Base-by-base conservation (phyloP, 129 eudicot species). In the Artemisia tridentata region DNA sequence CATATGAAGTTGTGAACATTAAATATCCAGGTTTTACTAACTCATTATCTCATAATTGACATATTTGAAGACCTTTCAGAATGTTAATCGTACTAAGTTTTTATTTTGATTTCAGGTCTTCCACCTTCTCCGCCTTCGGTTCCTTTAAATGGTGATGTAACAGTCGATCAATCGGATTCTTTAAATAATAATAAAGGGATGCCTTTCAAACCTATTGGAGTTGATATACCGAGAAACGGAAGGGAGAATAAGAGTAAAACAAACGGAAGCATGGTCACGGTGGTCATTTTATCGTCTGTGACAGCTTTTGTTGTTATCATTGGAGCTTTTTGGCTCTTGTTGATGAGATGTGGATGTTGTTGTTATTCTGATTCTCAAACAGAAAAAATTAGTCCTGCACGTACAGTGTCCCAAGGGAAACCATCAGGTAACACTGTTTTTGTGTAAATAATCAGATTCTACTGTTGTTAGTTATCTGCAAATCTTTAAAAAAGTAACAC, bases 61-160 rank as follows among this genome's bases (percentile, higher is more conserved):
- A 21, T 5, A 60, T 51, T 50, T 34, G 47, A 49, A 11, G 16
- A 18, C 14, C 29, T 43, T 72, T 18, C 3, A 16, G 47, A 31
- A 20, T 6, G 45, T 12, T 71, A 62, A 71, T 63, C 56, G 7
- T 58, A 11, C 51, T 15, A 63, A 5, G 38, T 63, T 52, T 73
- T 67, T 16, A 16, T 15, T 72, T 59, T 58, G 52, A 46, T 25
- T 59, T 62, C 72, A 95, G 99, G 99, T 62, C 85, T 95, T 72
- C 99, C 97, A 5, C 96, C 99, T 43, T 87, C 99, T 69, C 99
- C 99, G 16, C 97, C 99, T 53, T 73, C 96, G 54, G 21, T 73
- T 59, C 77, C 82, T 50, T 69, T 84, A 31, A 79, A 73, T 41
- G 43, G 81, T 15, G 88, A 76, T 46, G 83, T 80, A 14, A 76